Conservation (phyloP, 371 early-diverging fungal species). For the Saksenaea vasiformis region DNA sequence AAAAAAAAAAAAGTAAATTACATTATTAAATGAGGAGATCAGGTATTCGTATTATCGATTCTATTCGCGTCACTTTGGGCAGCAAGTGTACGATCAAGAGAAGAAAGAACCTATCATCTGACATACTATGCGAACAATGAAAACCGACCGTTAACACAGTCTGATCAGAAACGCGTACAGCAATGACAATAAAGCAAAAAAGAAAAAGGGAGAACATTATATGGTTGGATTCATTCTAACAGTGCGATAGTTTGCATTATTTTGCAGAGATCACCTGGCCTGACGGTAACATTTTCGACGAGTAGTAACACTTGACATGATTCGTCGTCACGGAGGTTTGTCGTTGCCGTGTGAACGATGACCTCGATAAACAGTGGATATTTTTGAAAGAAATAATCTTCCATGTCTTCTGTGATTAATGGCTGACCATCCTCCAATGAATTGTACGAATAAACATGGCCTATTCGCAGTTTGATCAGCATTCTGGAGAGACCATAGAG, state of each 20-base stretch:
- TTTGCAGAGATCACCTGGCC: constrained; percentile 18
- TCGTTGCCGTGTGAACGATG: constrained; percentile 11
- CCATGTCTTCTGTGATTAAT: constrained; percentile 32
- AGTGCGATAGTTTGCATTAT: neutral
- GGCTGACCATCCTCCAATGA: constrained; percentile 34
- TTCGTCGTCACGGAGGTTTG: neutral
- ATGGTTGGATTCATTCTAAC: neutral
- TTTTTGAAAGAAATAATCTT: constrained; percentile 35
- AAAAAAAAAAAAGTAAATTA: neutral
- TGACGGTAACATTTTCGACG: constrained; percentile 27
- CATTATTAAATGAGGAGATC: neutral
- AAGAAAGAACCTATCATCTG: neutral
- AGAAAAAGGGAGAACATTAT: too few relatives aligned
- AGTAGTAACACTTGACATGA: constrained; percentile 11
- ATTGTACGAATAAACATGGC: constrained; percentile 34
- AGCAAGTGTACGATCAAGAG: neutral
- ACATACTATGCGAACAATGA: neutral
- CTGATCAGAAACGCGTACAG: neutral
- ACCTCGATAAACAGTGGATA: constrained; percentile 40
- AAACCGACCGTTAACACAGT: neutral
- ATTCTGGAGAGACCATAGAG: constrained; percentile 21
- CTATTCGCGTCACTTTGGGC: neutral
- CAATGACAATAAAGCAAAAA: neutral
- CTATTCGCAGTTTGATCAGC: constrained; percentile 30
- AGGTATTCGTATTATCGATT: neutral